Base-by-base conservation (phyloP, 2,329 filamentous ascomycete species). In the Nothopassalora personata region DNA sequence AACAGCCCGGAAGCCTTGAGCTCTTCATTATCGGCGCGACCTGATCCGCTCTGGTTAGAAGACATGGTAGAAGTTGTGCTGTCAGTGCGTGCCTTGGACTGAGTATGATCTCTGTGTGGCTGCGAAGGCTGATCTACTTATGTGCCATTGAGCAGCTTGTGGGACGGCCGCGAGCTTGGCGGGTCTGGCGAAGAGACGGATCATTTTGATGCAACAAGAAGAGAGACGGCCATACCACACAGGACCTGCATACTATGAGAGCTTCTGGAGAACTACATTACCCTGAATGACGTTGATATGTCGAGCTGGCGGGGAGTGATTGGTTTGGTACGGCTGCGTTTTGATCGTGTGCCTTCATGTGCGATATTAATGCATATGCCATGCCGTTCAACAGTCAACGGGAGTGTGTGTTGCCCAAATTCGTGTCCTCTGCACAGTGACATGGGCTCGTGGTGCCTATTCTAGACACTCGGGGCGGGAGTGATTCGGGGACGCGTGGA, bases 1-100 rank as follows among this genome's bases (percentile, higher is more conserved):
- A 79, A 79, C 56, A 79, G 73, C 62, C 72, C 73, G 7, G 70
- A 72, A 58, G 71, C 67, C 67, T 75, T 75, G 51, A 78, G 69
- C 56, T 77, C 66, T 47, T 74, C 71, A 54, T 75, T 76, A 53
- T 34, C 30, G 49, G 49, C 49, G n/a, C 49, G 27, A 30, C 49
- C 49, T 51, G 49, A 51, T 34, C 49, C 49, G 30, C 49, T 51
- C 30, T 51, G 49, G 28, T 51, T 51, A 51, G 49, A 51, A 19
- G 49, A 31, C 49, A 51, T 51, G 49, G 27, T 18, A 51, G 9
- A 15, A 5, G 30, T 31, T 9, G 6, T 51, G 30, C 11, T 19
- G 28, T 51, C n/a, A n/a, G 18, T 34, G 28, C 49, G 27, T 51
- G 49, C 49, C 49, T 51, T 31, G 4, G 30, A 51, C 30, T 27